These are phyloP conservation scores for Alloascoidea hylecoeti DNA, from an alignment of 805 yeast species.

Conservation along the genomic window DNA sequence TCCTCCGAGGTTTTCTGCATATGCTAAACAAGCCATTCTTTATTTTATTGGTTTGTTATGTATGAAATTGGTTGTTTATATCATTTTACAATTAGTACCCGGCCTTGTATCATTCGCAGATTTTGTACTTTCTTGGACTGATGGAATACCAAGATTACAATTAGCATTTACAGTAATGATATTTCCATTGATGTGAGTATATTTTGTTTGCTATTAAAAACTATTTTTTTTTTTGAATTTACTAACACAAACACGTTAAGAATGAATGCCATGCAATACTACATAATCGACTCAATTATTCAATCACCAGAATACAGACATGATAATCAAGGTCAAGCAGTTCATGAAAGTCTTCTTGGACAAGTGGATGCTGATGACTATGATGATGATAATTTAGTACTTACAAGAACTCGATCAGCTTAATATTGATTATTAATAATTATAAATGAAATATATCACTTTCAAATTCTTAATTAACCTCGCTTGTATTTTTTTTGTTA, in stretches of 20 bases:
- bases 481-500: no score
- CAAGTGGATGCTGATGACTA: no score
- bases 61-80: slow-evolving; percentile 49
- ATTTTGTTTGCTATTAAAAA: background rate
- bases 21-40: slow-evolving; percentile 54
- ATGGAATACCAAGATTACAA: slow-evolving; percentile 67
- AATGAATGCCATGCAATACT: slow-evolving; percentile 34
- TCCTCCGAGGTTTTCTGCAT: slow-evolving; percentile 50
- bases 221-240: background rate
- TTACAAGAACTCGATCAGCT: no score
- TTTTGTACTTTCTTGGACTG: slow-evolving; percentile 72
- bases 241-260: slow-evolving; percentile 4
- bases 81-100: slow-evolving; percentile 48
- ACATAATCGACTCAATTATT: slow-evolving; percentile 44
- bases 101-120: slow-evolving; percentile 58
- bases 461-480: no score
- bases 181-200: slow-evolving; percentile 38
- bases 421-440: no score
- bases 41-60: slow-evolving; percentile 47
- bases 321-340: no score
- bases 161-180: slow-evolving; percentile 79
- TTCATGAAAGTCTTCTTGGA: no score
- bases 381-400: no score
- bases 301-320: slow-evolving; percentile 25
- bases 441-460: no score